Base-by-base conservation (phyloP, 1,284 basidiomycete genomes). In the Puccinia triticina region DNA sequence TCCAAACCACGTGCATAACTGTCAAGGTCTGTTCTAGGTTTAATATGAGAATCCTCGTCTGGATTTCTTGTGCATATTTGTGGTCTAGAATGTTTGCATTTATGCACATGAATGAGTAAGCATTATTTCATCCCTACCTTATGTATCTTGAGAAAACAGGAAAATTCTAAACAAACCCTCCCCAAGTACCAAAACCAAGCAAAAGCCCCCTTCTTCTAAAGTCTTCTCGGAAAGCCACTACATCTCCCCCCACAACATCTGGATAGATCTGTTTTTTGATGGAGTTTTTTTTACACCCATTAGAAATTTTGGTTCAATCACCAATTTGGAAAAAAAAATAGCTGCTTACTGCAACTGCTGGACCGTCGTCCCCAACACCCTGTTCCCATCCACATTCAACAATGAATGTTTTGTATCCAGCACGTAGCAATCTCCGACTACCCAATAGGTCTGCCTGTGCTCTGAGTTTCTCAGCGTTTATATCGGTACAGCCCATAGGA, bases 371-470 rank as follows among this genome's bases (percentile, higher is more conserved):
- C 8, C 48, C n/a, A 21, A n/a, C 2, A 48, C 5, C 12, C 2
- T n/a, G n/a, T 69, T 78, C 76, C 76, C 76, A 78, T 46, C 76
- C 76, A 69, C 76, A 78, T 55, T 78, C 48, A 46, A 78, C 18
- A 0, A 69, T 69, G 21, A 78, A n/a, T 2, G 40, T 78, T 16
- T 53, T 78, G 21, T 78, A 78, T 48, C 76, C 76, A 29, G 50
- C n/a, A n/a, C 69, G 53, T 2, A 26, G n/a, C n/a, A 78, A 61
- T 12, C 76, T 64, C 46, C 10, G 34, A 1, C 40, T 32, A 32
- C 23, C 46, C 26, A 78, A 1, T 16, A n/a, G 4, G n/a, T 69
- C 29, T 50, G 64, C 76, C 34, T 55, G 37, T 12, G 21, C 2
- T 2, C 34, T 78, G 4, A 78, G 29, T 21, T 67, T 16, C 5